These are phyloP conservation scores for Psilocybe subaeruginosa DNA, from an alignment of 768 basidiomycete genomes.

Conservation along the genomic window DNA sequence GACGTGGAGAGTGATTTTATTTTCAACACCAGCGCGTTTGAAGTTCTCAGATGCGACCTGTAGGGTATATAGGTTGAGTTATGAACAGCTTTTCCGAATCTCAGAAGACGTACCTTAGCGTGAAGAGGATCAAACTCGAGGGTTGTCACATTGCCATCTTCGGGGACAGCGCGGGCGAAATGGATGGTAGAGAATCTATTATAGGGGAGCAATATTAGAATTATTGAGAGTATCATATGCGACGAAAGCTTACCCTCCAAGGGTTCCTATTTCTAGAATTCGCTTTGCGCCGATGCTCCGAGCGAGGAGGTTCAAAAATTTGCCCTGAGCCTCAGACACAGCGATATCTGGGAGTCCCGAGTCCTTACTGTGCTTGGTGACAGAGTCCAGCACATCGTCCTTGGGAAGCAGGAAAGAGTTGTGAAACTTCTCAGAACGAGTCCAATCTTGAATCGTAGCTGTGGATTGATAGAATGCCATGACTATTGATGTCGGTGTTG, in stretches of 20 bases:
- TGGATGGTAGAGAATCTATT: conserved; percentile 46
- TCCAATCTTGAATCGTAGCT: conserved; percentile 41
- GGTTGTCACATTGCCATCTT: conserved; percentile 50
- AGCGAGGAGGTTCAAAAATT: conserved; percentile 56
- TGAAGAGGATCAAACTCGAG: conserved; percentile 49
- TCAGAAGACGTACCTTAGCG: conserved; percentile 38
- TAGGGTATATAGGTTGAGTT: not conserved
- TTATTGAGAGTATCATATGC: not conserved
- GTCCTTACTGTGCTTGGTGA: conserved; percentile 39
- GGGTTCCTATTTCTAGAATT: conserved; percentile 67
- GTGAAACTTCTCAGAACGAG: conserved; percentile 55
- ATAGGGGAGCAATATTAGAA: not conserved
- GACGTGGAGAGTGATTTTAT: conserved; percentile 50
- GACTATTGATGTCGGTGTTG: not conserved
- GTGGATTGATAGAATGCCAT: not conserved
- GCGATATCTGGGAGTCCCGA: conserved; percentile 54
- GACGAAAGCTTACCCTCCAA: conserved; percentile 52
- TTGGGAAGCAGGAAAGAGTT: conserved; percentile 52
- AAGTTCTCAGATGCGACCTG: conserved; percentile 63
- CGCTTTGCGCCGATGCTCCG: conserved; percentile 55
- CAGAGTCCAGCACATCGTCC: conserved; percentile 47
- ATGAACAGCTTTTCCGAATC: not conserved
- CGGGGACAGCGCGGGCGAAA: conserved; percentile 49
- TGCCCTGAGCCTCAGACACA: conserved; percentile 57
- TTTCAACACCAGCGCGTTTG: conserved; percentile 48